A percentile compares a stretch with the other conserved stretches of the same genome.
Evolutionary conservation across 352 stramenopile species (phyloP).

Genomic region (Globisporangium echinulatum): DNA sequence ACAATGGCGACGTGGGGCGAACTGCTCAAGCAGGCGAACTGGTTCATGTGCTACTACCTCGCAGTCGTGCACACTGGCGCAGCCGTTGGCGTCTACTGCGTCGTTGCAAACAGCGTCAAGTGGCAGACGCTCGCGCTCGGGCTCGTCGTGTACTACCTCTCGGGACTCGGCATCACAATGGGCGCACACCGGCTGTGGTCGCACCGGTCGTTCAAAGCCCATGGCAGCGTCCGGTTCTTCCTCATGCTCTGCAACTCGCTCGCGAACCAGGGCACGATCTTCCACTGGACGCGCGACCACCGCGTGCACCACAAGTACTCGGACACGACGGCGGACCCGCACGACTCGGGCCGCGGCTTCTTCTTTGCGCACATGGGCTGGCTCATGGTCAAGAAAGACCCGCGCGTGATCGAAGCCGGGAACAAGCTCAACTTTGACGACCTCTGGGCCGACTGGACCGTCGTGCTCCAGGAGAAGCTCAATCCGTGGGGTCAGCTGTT

Average conservation of each 20-base stretch:
- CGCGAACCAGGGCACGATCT: constrained; percentile 98
- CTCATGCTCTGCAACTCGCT: constrained; percentile 98
- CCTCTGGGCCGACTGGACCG: constrained; percentile 93
- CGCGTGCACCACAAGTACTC: constrained; percentile 99
- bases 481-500: constrained; percentile 97
- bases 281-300: constrained; percentile 98
- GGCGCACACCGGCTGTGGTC: constrained; percentile 96
- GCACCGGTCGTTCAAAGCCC: constrained; percentile 95
- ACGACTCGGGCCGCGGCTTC: constrained; percentile 97
- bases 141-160: constrained; percentile 94
- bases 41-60: constrained; percentile 98
- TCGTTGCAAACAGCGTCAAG: constrained; percentile 58
- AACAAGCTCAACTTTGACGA: constrained; percentile 96
- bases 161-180: constrained; percentile 96
- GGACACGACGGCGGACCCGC: constrained; percentile 91
- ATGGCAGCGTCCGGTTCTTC: constrained; percentile 87
- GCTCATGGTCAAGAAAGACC: constrained; percentile 97
- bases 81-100: constrained; percentile 73
- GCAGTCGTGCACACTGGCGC: constrained; percentile 92
- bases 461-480: constrained; percentile 94
- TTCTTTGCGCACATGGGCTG: constrained; percentile 99
- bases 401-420: constrained; percentile 82
- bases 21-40: constrained; percentile 89
- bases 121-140: constrained; percentile 87
- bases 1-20: constrained; percentile 11